Evolutionary conservation across 2,329 filamentous ascomycete genomes (phyloP).

Genomic region (Nannizzia gypsea): DNA sequence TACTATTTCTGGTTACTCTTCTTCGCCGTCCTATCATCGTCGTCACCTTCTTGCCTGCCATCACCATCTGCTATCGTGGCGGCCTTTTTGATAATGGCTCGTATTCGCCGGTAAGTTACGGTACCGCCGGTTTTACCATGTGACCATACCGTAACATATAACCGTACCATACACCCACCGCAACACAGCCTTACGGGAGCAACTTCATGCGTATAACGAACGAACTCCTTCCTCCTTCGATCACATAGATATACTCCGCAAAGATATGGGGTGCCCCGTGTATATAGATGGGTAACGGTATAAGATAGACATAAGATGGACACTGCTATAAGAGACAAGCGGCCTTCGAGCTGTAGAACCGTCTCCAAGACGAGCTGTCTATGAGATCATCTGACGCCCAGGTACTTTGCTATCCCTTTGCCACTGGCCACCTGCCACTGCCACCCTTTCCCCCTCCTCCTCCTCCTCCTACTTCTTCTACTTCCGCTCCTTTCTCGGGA

Average conservation of each 20-base stretch:
- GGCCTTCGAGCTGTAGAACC: background rate
- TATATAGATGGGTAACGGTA: background rate
- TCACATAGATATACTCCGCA: background rate
- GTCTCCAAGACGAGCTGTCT: background rate
- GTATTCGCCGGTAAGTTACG: background rate
- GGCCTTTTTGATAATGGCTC: background rate
- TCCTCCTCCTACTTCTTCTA: background rate
- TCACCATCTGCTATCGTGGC: background rate
- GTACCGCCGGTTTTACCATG: background rate
- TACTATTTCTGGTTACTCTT: background rate
- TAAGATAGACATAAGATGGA: background rate
- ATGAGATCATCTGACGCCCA: slow-evolving; percentile 1
- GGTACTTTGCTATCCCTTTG: background rate
- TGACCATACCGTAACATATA: background rate
- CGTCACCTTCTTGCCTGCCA: background rate
- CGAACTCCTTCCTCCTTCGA: background rate
- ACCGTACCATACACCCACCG: background rate
- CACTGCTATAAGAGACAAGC: background rate
- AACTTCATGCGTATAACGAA: no score
- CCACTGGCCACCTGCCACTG: slow-evolving; percentile 2
- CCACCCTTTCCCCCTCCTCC: background rate
- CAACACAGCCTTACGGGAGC: background rate
- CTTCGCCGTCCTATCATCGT: background rate
- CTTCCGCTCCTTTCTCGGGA: background rate
- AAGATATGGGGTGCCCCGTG: background rate